Conservation (phyloP, 2,329 filamentous ascomycete genomes). For the Epichloe coenophiala region DNA sequence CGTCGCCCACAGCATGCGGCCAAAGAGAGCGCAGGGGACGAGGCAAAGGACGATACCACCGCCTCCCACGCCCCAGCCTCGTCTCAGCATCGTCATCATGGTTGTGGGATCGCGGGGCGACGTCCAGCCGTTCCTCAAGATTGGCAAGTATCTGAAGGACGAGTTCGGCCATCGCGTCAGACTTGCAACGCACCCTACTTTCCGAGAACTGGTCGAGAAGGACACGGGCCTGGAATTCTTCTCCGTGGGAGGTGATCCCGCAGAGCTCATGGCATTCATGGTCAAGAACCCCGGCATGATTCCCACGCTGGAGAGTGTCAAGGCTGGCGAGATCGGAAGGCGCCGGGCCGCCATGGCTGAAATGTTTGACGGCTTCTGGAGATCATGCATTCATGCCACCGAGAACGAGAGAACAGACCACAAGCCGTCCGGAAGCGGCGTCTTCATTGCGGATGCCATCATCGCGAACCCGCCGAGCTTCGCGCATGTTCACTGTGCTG, state of each 20-base stretch:
- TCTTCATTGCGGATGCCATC: slow-evolving; percentile 64
- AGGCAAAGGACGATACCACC: slow-evolving; percentile 12
- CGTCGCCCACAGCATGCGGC: slow-evolving; percentile 31
- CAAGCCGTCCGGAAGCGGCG: slow-evolving; percentile 42
- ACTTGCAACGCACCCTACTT: slow-evolving; percentile 66
- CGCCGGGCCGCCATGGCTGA: slow-evolving; percentile 59
- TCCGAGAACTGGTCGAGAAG: slow-evolving; percentile 61
- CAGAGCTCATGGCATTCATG: slow-evolving; percentile 80
- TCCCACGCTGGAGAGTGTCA: slow-evolving; percentile 58
- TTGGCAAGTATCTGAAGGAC: slow-evolving; percentile 59
- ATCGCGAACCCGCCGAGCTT: slow-evolving; percentile 75
- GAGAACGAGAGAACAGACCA: slow-evolving; percentile 46
- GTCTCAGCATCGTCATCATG: slow-evolving; percentile 69
- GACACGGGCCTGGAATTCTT: slow-evolving; percentile 69
- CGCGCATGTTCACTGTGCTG: slow-evolving; percentile 67
- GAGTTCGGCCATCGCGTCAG: slow-evolving; percentile 61
- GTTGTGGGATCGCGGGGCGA: slow-evolving; percentile 72
- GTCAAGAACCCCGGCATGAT: slow-evolving; percentile 73
- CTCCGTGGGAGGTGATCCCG: slow-evolving; percentile 64
- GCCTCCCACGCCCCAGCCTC: slow-evolving; percentile 24
- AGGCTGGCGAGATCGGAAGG: slow-evolving; percentile 56
- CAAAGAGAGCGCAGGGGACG: slow-evolving; percentile 2
- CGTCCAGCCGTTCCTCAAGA: slow-evolving; percentile 65
- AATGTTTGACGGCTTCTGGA: slow-evolving; percentile 77
- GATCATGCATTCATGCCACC: slow-evolving; percentile 60